A percentile compares a stretch with the other conserved stretches of the same genome.
Conservation (phyloP, 257 asterid species). For the Asclepias syriaca region DNA sequence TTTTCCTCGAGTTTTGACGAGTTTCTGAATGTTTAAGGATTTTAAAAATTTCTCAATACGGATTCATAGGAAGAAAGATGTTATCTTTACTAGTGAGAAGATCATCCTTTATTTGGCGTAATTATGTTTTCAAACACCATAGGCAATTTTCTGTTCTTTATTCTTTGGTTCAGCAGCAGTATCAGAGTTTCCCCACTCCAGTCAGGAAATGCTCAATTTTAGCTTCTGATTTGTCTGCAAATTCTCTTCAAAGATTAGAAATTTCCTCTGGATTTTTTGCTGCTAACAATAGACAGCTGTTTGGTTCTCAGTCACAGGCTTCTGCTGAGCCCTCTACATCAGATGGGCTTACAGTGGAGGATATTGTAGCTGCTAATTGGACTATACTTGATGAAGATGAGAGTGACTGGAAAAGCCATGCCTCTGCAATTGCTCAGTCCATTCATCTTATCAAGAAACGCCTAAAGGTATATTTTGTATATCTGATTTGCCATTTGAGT, state of each 20-base stretch:
- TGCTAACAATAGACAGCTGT: conserved; percentile 24
- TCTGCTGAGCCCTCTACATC: conserved; percentile 57
- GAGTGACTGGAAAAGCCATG: conserved; percentile 89
- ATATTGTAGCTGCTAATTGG: conserved; percentile 75
- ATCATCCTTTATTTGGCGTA: conserved; percentile 16
- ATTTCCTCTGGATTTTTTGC: conserved; percentile 20
- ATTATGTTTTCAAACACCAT: conserved; percentile 19
- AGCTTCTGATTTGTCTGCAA: conserved; percentile 22
- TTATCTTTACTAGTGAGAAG: conserved; percentile 36
- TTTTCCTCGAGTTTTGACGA: not conserved
- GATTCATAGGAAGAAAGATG: conserved; percentile 28
- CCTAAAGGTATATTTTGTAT: conserved; percentile 37
- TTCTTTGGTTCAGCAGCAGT: conserved; percentile 27
- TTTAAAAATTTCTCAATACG: not conserved
- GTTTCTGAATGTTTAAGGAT: not conserved
- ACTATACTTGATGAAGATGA: conserved; percentile 55
- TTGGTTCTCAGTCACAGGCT: conserved; percentile 50
- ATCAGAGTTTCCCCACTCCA: conserved; percentile 21
- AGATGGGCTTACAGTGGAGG: conserved; percentile 84
- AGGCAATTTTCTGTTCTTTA: conserved; percentile 24
- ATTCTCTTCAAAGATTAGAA: conserved; percentile 21
- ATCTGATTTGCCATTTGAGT: not conserved
- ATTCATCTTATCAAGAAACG: conserved; percentile 86
- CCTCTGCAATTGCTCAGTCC: conserved; percentile 87
- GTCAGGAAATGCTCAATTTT: conserved; percentile 12